Conservation (phyloP, 129 eudicot genomes). For the Helianthus annuus region DNA sequence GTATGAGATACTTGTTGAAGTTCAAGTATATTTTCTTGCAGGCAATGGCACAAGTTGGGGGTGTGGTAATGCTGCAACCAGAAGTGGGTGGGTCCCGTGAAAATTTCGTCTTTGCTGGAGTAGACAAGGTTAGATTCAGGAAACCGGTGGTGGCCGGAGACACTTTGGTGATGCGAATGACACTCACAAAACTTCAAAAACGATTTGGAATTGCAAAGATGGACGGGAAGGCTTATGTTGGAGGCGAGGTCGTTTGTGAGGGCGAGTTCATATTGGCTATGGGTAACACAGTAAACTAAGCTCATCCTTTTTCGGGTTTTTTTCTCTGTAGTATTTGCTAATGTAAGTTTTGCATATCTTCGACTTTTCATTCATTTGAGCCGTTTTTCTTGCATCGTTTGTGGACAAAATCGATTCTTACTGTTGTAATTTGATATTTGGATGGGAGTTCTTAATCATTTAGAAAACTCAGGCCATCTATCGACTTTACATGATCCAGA, state of each 20-base stretch:
- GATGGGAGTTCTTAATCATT: conserved; percentile 9
- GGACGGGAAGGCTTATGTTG: conserved; percentile 98
- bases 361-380: conserved; percentile 23
- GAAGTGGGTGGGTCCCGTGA: conserved; percentile 95
- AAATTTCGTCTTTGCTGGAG: conserved; percentile 93
- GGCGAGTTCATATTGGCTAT: conserved; percentile 98
- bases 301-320: background rate
- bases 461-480: too few relatives aligned
- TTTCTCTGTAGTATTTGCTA: conserved; percentile 8
- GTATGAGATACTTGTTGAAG: background rate
- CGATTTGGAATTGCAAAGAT: conserved; percentile 94
- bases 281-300: conserved; percentile 55
- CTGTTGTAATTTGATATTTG: conserved; percentile 9
- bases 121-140: conserved; percentile 91
- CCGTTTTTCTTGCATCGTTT: conserved; percentile 6
- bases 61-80: conserved; percentile 93
- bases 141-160: conserved; percentile 97
- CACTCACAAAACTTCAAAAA: conserved; percentile 83
- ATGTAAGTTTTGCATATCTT: conserved; percentile 29
- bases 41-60: conserved; percentile 99
- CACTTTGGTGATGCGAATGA: conserved; percentile 95
- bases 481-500: background rate
- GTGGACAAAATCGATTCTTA: conserved; percentile 23
- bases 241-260: conserved; percentile 88
- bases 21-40: conserved; percentile 29